phyloP scores from a whole-genome alignment of 1,284 basidiomycete species.

The Trichosporon sp. region DNA sequence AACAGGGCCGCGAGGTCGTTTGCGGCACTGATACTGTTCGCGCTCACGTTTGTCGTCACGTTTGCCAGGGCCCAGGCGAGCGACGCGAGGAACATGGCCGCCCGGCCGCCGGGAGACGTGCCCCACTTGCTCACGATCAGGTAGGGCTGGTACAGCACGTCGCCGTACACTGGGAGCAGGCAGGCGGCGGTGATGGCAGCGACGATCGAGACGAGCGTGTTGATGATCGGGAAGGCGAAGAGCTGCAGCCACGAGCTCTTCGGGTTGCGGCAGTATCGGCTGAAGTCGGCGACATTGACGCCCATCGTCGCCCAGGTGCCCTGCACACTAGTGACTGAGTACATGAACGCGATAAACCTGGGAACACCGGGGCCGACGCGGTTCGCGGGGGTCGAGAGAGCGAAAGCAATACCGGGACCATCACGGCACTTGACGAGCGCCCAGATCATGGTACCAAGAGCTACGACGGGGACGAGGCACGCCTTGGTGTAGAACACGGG shows the following conservation, averaged over 20 bases:
- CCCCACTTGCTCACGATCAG: constrained; percentile 37
- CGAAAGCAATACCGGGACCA: constrained; percentile 59
- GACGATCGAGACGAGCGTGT: constrained; percentile 54
- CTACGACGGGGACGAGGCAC: constrained; percentile 64
- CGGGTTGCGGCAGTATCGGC: constrained; percentile 30
- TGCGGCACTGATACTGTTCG: constrained; percentile 70
- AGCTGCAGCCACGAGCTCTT: constrained; percentile 26
- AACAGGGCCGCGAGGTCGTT: constrained; percentile 71
- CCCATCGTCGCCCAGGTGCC: constrained; percentile 31
- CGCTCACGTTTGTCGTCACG: constrained; percentile 71
- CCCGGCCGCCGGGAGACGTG: constrained; percentile 41
- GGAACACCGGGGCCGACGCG: constrained; percentile 22
- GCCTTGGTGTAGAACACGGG: constrained; percentile 70
- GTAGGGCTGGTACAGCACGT: constrained; percentile 49
- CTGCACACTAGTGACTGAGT: constrained; percentile 26
- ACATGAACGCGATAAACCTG: constrained; percentile 33
- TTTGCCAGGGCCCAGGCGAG: constrained; percentile 70
- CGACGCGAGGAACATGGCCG: constrained; percentile 75
- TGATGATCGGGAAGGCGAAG: constrained; percentile 29
- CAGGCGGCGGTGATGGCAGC: constrained; percentile 30
- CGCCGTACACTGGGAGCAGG: constrained; percentile 60
- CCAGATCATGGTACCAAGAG: constrained; percentile 72
- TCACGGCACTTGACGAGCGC: constrained; percentile 53
- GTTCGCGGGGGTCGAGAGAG: constrained; percentile 40
- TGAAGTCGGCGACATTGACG: constrained; percentile 33